A percentile compares a stretch with the other conserved stretches of the same genome.
Conservation (phyloP, 257 asterid genomes). For the Solanum tacnaense region DNA sequence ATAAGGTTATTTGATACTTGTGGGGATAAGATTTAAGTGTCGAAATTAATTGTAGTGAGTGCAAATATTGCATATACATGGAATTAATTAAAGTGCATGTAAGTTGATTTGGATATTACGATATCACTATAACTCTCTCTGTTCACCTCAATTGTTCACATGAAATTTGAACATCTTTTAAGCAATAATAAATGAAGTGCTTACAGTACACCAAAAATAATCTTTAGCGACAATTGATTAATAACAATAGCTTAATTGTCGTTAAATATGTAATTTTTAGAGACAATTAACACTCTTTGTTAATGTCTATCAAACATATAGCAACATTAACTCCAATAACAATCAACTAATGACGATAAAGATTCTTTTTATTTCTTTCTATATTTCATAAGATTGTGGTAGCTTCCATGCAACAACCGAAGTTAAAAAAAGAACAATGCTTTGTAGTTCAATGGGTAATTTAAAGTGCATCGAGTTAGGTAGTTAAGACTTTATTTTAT, state of each 20-base stretch:
- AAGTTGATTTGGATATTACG: not conserved
- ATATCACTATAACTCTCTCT: not conserved
- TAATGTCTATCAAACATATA: no score
- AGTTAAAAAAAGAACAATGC: not conserved
- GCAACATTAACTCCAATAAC: no score
- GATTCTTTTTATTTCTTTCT: not conserved
- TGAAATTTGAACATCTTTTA: no score
- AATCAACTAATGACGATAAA: no score
- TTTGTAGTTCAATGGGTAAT: not conserved
- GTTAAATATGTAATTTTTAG: no score
- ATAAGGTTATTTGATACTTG: not conserved
- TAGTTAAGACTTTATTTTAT: not conserved
- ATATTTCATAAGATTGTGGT: not conserved
- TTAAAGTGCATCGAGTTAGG: not conserved
- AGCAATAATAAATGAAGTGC: not conserved
- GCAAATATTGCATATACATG: not conserved
- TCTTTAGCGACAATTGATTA: not conserved
- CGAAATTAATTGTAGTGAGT: not conserved
- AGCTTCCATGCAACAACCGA: not conserved
- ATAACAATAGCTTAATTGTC: no score
- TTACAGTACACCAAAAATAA: rapidly evolving
- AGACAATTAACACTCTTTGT: not conserved
- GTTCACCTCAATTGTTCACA: not conserved
- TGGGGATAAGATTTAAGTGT: not conserved
- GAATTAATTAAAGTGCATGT: not conserved